A percentile compares a stretch with the other conserved stretches of the same genome.
These are phyloP conservation scores for Coffea eugenioides DNA, from an alignment of 257 asterid genomes.

Conservation along the genomic window DNA sequence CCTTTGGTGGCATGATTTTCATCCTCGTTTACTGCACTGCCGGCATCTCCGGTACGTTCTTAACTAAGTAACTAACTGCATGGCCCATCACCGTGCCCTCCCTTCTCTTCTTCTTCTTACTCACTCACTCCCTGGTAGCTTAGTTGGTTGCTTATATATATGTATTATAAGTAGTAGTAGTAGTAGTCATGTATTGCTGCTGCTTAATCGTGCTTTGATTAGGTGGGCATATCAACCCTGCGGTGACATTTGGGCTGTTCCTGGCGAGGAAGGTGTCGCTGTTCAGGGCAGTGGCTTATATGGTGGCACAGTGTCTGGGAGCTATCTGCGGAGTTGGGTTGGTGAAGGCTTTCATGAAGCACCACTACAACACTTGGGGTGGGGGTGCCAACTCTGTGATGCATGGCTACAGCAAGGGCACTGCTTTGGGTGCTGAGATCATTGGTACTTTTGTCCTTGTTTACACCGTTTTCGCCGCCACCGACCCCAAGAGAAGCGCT, in stretches of 20 bases:
- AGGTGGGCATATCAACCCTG: slow-evolving; percentile 86
- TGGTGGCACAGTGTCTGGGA: slow-evolving; percentile 77
- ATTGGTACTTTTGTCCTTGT: slow-evolving; percentile 80
- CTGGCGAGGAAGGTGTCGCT: slow-evolving; percentile 88
- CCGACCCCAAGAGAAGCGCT: slow-evolving; percentile 92
- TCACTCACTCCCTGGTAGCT: neutral
- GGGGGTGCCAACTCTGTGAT: slow-evolving; percentile 75
- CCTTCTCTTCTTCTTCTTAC: neutral
- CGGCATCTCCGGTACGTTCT: slow-evolving; percentile 63
- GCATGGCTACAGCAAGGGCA: slow-evolving; percentile 72
- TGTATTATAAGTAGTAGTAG: neutral
- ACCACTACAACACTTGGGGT: slow-evolving; percentile 50
- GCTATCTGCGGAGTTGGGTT: slow-evolving; percentile 90
- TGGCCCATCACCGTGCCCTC: neutral
- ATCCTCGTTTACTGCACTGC: slow-evolving; percentile 91
- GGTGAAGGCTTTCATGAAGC: slow-evolving; percentile 83
- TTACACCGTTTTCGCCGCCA: slow-evolving; percentile 92
- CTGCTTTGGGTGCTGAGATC: slow-evolving; percentile 89
- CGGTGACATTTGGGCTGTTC: slow-evolving; percentile 85
- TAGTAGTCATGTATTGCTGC: neutral
- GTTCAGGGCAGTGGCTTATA: slow-evolving; percentile 69
- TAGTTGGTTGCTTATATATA: no score
- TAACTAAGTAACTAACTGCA: no score
- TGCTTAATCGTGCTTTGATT: neutral
- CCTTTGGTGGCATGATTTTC: slow-evolving; percentile 89